Base-by-base conservation (phyloP, 257 asterid genomes). In the Phtheirospermum japonicum region DNA sequence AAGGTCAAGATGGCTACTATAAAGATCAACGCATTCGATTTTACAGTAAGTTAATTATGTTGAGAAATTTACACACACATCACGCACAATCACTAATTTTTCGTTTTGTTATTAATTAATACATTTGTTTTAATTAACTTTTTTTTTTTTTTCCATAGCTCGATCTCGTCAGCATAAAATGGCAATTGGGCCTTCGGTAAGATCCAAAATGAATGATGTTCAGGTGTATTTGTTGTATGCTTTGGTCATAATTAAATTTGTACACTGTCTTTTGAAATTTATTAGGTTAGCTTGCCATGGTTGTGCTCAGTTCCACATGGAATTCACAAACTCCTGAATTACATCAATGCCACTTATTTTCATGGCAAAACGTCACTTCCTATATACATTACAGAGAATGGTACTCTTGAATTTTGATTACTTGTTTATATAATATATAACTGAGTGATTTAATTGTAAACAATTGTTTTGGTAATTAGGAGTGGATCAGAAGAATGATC, bases 301-400 rank as follows among this genome's bases (percentile, higher is more conserved):
- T 12, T 59, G 33, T 16, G 8, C 17, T 16, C 39, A 4, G 64
- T 59, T 37, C 50, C 50, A 18, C 39, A 23, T 16, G 50, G 64
- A 59, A 36, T 59, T 9, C 18, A 39, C 11, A 18, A 11, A 34
- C 52, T 39, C 8, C 19, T 59, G 33, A 19, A 2, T 2, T 39
- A 36, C 12, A 9, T 8, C 17, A 58, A 58, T 0, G 7, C 34
- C 0, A 36, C 33, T 6, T 59, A 59, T 20, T 32, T 32, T 6
- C 36, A 32, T 6, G 36, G 6, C 36, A 37, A 1, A 0, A 1
- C 10, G 4, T 2, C 13, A 0, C 49, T 31, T 34, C 49, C 50
- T 2, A 17, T 58, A 17, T 58, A 58, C 50, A 34, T 58, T 19
- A 58, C 64, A 6, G 64, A 58, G 33, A 58, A 58, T 58, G 64